Evolutionary conservation across 192 early-diverging fungal species (phyloP), one percentile per base, ranked within the genome.

Genomic region (Umbelopsis isabellina): DNA sequence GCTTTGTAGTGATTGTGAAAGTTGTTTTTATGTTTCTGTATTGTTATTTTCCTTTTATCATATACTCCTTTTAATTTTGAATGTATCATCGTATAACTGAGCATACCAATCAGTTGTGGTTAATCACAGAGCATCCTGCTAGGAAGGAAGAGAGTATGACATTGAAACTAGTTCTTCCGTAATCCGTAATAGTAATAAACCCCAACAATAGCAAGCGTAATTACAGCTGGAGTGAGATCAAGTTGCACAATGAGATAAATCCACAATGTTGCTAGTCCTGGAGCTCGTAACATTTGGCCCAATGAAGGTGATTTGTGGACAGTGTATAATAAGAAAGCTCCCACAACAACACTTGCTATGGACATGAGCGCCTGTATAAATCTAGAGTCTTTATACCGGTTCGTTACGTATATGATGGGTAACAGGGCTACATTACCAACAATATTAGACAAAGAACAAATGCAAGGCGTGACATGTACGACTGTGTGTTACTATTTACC

Each of bases 261-360:
- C 78, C 89, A 87, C 46, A 91, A 78, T 16, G 90, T 91, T n/a
- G 88, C 85, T 47, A 91, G 75, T 5, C 90, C 90, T 1, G 90
- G 90, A 10, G 87, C 85, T 11, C 88, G 85, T 37, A 85, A 78
- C 90, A 91, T 91, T 66, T 88, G 86, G 8, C 90, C 90, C 67
- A 91, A 77, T 0, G 89, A 85, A 3, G 90, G 88, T 7, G 90
- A 85, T 37, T 88, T 80, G 66, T 83, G 67, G 70, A 87, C 81
- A 22, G 88, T 87, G 66, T 89, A 84, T 18, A 91, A 50, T 65
- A 91, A 86, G 67, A 88, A 89, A 49, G 84, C 84, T 18, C 90
- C 90, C 50, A 79, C 82, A 4, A 82, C 46, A 6, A 78, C 75
- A 20, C 87, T 77, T 5, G 76, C 74, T 47, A 81, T 10, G 49